These are phyloP conservation scores for Dothidotthia symphoricarpi DNA, from an alignment of 2,329 filamentous ascomycete species.

Conservation along the genomic window DNA sequence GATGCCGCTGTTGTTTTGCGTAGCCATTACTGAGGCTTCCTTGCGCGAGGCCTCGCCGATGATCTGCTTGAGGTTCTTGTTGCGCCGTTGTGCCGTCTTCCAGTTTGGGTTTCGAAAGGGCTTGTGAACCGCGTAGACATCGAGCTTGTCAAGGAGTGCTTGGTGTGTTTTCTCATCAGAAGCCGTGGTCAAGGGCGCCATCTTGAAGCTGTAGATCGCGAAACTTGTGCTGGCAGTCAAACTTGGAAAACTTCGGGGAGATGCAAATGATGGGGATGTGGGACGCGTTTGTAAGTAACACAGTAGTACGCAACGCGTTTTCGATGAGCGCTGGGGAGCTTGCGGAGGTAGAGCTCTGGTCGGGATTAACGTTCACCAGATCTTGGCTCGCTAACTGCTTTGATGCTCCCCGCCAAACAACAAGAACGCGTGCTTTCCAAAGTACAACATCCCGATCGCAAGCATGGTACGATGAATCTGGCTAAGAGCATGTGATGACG, in stretches of 20 bases:
- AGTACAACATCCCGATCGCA: slow-evolving; percentile 2
- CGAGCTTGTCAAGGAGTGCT: slow-evolving; percentile 82
- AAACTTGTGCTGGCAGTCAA: no score
- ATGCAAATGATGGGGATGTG: not conserved
- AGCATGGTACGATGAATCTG: slow-evolving; percentile 25
- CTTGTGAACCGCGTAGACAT: slow-evolving; percentile 82
- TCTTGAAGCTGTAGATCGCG: slow-evolving; percentile 27
- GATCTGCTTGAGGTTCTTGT: slow-evolving; percentile 98
- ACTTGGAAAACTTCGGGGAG: not conserved
- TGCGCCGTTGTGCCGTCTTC: slow-evolving; percentile 91
- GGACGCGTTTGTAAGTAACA: not conserved
- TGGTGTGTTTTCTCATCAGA: slow-evolving; percentile 78
- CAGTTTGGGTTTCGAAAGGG: slow-evolving; percentile 87
- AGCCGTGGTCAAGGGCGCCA: slow-evolving; percentile 63
- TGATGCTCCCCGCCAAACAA: slow-evolving; percentile 25
- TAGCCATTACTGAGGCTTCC: slow-evolving; percentile 84
- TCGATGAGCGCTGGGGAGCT: slow-evolving; percentile 7
- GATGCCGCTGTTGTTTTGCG: slow-evolving; percentile 76
- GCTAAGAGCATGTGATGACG: not conserved
- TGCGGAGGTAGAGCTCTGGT: slow-evolving; percentile 23
- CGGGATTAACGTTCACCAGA: slow-evolving; percentile 14
- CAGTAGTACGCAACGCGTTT: not conserved
- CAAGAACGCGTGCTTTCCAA: slow-evolving; percentile 16
- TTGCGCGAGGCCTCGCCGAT: slow-evolving; percentile 83
- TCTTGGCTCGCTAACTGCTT: slow-evolving; percentile 28